A percentile compares a stretch with the other conserved stretches of the same genome.
Conservation (phyloP, 345 rosid species). For the Reutealis trisperma region DNA sequence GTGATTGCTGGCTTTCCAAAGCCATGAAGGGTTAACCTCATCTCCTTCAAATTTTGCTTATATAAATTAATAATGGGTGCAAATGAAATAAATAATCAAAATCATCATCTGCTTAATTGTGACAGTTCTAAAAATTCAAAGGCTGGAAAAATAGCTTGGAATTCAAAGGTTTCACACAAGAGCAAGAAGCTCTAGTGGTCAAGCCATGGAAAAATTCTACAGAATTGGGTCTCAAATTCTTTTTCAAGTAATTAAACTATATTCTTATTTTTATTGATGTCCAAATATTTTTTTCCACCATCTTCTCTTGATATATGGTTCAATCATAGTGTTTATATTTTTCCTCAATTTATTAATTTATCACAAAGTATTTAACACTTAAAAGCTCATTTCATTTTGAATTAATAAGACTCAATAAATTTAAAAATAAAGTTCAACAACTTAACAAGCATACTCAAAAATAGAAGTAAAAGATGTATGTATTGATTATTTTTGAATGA, state of each 20-base stretch:
- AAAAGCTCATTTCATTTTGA: no score
- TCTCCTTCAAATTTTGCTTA: conserved; percentile 3
- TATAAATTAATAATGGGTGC: not conserved
- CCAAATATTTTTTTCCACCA: no score
- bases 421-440: no score
- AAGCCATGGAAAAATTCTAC: conserved; percentile 80
- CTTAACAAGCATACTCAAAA: no score
- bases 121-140: not conserved
- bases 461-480: no score
- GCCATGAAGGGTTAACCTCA: conserved; percentile 5
- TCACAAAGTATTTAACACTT: no score
- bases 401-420: no score
- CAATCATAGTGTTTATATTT: no score
- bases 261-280: no score
- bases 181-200: conserved; percentile 76
- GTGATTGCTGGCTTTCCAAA: not conserved
- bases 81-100: not conserved
- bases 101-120: not conserved
- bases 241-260: conserved; percentile 50
- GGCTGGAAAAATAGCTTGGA: conserved; percentile 21
- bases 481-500: no score
- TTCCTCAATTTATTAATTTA: no score
- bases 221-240: conserved; percentile 71
- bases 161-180: conserved; percentile 52
- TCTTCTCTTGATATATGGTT: no score